Evolutionary conservation across 805 yeast genomes (phyloP).

Genomic region (Saccharomycopsis capsularis): DNA sequence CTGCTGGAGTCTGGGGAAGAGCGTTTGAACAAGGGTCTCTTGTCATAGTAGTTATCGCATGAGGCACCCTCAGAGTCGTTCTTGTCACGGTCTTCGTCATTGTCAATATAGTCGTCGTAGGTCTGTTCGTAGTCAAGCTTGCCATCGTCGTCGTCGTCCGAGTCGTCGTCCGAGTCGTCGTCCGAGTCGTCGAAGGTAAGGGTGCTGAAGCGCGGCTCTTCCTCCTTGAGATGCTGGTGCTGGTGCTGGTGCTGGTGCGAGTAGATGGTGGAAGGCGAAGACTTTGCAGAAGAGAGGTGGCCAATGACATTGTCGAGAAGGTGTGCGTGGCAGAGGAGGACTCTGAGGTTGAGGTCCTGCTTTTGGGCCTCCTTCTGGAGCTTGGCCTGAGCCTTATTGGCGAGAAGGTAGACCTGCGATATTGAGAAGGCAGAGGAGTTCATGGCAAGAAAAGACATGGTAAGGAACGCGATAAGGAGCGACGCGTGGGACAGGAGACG

Average conservation of each 20-base stretch:
- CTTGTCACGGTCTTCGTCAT: slow-evolving; percentile 9
- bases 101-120: slow-evolving; percentile 8
- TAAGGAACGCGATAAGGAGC: too few relatives aligned
- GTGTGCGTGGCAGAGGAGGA: slow-evolving; percentile 64
- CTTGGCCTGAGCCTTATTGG: slow-evolving; percentile 57
- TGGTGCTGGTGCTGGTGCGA: slow-evolving; percentile 20
- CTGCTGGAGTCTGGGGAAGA: neutral
- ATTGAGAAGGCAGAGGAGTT: slow-evolving; percentile 9
- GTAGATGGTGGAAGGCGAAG: slow-evolving; percentile 16
- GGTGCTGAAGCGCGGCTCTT: slow-evolving; percentile 30
- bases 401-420: slow-evolving; percentile 53
- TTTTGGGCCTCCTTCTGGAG: slow-evolving; percentile 55
- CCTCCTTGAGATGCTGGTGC: slow-evolving; percentile 22
- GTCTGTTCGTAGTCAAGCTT: slow-evolving; percentile 4
- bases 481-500: too few relatives aligned
- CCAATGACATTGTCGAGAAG: slow-evolving; percentile 61
- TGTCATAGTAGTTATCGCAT: slow-evolving; percentile 3
- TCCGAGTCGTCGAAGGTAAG: slow-evolving; percentile 28
- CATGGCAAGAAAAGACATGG: too few relatives aligned
- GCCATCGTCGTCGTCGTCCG: slow-evolving; percentile 12
- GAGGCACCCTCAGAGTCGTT: neutral
- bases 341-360: slow-evolving; percentile 49
- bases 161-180: slow-evolving; percentile 19
- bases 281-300: slow-evolving; percentile 24
- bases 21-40: too few relatives aligned